These are phyloP conservation scores for Trametopsis cervina DNA, from an alignment of 768 basidiomycete genomes.

Conservation along the genomic window DNA sequence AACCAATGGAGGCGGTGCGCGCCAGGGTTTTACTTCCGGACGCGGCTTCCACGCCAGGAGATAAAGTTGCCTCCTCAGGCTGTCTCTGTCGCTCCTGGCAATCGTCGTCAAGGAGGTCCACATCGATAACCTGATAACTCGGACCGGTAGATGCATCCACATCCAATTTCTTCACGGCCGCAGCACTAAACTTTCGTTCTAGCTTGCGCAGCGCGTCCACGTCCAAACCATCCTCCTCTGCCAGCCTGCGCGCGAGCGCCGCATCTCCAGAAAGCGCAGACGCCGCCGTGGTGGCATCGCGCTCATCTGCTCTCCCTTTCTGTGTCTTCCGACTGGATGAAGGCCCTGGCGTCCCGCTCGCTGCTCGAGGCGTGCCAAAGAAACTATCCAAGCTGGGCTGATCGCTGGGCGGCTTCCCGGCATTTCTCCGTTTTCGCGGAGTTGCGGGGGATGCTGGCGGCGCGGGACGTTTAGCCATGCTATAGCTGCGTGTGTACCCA, in stretches of 20 bases:
- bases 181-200: background rate
- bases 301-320: too few relatives aligned
- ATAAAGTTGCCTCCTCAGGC: background rate
- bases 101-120: slow-evolving; percentile 24
- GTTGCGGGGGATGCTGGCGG: slow-evolving; percentile 7
- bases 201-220: slow-evolving; percentile 15
- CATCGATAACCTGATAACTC: slow-evolving; percentile 24
- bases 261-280: slow-evolving; percentile 11
- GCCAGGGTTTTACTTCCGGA: background rate
- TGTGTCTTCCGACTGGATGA: background rate
- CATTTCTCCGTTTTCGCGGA: slow-evolving; percentile 10
- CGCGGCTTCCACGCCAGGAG: background rate
- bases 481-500: background rate
- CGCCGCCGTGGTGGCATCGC: background rate
- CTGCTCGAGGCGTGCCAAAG: slow-evolving; percentile 7
- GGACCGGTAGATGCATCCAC: background rate
- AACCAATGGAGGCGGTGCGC: background rate
- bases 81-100: background rate
- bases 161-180: background rate
- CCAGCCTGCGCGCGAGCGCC: slow-evolving; percentile 17
- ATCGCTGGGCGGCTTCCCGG: slow-evolving; percentile 4
- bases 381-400: slow-evolving; percentile 16
- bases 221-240: slow-evolving; percentile 20
- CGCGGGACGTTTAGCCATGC: slow-evolving; percentile 13
- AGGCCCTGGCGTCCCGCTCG: background rate